Conservation (phyloP, 257 asterid species). For the Phtheirospermum japonicum region DNA sequence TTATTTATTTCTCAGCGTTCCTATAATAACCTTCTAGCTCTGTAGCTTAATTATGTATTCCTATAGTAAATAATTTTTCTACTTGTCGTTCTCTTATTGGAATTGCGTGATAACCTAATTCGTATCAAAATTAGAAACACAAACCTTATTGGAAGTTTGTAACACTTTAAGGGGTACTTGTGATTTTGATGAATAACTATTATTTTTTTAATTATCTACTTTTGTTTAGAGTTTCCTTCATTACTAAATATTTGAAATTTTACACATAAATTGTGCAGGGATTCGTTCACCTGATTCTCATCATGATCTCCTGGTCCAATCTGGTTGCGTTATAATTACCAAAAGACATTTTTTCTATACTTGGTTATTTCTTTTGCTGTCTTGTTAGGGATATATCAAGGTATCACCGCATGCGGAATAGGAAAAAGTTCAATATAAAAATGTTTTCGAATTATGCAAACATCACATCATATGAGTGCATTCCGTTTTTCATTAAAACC, state of each 20-base stretch:
- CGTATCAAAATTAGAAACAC: neutral
- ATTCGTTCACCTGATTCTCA: constrained; percentile 45
- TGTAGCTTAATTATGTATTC: too few species aligned
- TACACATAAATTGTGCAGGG: constrained; percentile 59
- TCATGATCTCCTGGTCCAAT: constrained; percentile 44
- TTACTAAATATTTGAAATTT: constrained; percentile 16
- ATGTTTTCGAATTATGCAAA: constrained; percentile 33
- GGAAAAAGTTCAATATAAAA: constrained; percentile 77
- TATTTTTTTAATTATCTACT: neutral
- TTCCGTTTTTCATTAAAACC: neutral
- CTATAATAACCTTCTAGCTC: too few species aligned
- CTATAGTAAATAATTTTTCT: neutral
- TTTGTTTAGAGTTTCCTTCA: neutral
- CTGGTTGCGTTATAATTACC: constrained; percentile 56
- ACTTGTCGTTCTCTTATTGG: neutral
- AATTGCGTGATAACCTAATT: neutral
- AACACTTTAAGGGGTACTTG: neutral
- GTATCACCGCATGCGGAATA: constrained; percentile 67
- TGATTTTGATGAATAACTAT: neutral
- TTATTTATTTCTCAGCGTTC: too few species aligned
- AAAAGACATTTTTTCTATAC: constrained; percentile 54
- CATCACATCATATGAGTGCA: too few species aligned
- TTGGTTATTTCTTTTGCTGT: constrained; percentile 50
- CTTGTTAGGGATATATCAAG: constrained; percentile 59
- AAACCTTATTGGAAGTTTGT: too few species aligned